Evolutionary conservation across 2,329 filamentous ascomycete species (phyloP).

Genomic region (Diaporthe ampelina): DNA sequence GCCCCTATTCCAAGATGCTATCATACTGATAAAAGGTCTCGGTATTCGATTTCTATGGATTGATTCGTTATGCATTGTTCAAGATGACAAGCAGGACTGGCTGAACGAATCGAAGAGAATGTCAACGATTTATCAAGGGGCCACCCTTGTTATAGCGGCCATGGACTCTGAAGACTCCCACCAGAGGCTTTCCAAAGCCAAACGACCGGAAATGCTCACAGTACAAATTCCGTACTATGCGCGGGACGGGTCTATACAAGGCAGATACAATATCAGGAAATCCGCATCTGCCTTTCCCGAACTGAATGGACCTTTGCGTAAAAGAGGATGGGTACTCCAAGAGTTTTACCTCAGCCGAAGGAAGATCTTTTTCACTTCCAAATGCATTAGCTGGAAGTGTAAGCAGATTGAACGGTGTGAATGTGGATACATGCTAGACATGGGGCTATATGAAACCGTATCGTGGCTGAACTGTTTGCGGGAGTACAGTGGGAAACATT

Average conservation of each 20-base stretch:
- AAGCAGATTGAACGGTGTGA: no score
- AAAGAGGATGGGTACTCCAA: background rate
- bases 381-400: background rate
- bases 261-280: background rate
- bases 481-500: background rate
- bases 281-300: no score
- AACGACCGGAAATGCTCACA: background rate
- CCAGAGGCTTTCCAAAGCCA: background rate
- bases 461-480: background rate
- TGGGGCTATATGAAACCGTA: background rate
- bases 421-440: no score
- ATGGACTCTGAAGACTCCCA: background rate
- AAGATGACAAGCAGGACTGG: background rate
- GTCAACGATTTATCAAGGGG: background rate
- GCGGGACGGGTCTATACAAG: background rate
- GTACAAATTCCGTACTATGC: background rate
- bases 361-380: background rate
- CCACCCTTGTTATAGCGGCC: background rate
- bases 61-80: background rate
- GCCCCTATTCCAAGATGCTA: background rate
- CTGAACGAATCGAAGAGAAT: background rate
- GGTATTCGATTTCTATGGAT: background rate
- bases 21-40: background rate
- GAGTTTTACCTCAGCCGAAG: background rate
- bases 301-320: background rate